These are phyloP conservation scores for Tricholoma flavovirens DNA, from an alignment of 768 basidiomycete genomes.

Conservation along the genomic window DNA sequence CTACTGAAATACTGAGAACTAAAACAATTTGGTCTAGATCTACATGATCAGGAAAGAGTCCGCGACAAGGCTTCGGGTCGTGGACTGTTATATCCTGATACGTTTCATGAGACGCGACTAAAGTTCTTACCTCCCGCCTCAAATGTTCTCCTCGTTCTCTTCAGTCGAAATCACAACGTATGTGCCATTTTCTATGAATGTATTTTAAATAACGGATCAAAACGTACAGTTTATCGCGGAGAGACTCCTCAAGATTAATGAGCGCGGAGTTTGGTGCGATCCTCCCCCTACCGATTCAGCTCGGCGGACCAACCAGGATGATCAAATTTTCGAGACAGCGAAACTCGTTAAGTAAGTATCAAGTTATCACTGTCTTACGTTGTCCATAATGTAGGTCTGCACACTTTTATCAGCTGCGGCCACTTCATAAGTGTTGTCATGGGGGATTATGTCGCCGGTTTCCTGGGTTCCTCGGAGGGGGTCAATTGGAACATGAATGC, in stretches of 20 bases:
- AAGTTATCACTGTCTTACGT: background rate
- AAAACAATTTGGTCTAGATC: conserved; percentile 17
- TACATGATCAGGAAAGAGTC: conserved; percentile 33
- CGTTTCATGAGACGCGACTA: conserved; percentile 48
- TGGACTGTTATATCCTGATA: conserved; percentile 47
- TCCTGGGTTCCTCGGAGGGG: conserved; percentile 50
- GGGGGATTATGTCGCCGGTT: conserved; percentile 54
- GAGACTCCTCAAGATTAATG: conserved; percentile 49
- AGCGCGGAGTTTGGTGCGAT: conserved; percentile 40
- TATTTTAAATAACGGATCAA: background rate
- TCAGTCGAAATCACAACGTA: conserved; percentile 57
- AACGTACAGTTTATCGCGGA: conserved; percentile 44
- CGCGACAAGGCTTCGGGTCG: conserved; percentile 41
- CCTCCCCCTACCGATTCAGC: conserved; percentile 30
- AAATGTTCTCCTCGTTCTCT: conserved; percentile 47
- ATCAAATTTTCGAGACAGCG: conserved; percentile 55
- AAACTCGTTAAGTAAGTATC: conserved; percentile 42
- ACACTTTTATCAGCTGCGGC: conserved; percentile 30
- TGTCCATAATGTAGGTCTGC: background rate
- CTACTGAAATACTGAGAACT: background rate
- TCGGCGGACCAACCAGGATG: conserved; percentile 35
- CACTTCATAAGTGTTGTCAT: conserved; percentile 51
- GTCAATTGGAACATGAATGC: conserved; percentile 48
- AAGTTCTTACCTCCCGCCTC: conserved; percentile 49
- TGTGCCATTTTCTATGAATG: conserved; percentile 6